Evolutionary conservation across 257 asterid genomes (phyloP).

Genomic region (Petrea volubilis): DNA sequence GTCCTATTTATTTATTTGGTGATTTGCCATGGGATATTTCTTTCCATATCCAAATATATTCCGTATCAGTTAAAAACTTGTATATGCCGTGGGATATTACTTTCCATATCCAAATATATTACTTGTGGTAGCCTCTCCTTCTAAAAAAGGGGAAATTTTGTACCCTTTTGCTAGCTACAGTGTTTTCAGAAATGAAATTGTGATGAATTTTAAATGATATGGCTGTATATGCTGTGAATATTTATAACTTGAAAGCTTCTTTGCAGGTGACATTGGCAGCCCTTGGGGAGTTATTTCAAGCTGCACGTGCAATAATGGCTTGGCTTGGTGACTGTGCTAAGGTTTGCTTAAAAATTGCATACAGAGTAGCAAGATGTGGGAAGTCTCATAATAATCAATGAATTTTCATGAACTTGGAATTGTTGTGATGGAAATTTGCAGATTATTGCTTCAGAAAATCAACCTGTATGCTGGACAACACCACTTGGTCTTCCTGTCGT

Average conservation of each 20-base stretch:
- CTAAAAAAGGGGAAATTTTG: constrained; percentile 1
- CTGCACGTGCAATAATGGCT: constrained; percentile 91
- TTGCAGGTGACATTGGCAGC: constrained; percentile 84
- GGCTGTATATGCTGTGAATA: not conserved
- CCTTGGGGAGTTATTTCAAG: constrained; percentile 87
- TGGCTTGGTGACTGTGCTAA: constrained; percentile 99
- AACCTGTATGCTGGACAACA: constrained; percentile 89
- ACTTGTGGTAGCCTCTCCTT: not conserved
- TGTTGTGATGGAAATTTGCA: constrained; percentile 33
- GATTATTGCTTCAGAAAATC: constrained; percentile 88
- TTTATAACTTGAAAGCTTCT: not conserved
- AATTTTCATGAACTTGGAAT: constrained; percentile 19
- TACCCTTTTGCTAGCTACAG: not conserved
- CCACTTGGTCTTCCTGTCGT: constrained; percentile 99
- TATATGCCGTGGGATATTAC: too few species aligned
- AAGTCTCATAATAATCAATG: not conserved
- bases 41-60: not conserved
- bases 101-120: not conserved
- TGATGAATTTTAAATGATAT: not conserved
- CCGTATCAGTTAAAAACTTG: not conserved
- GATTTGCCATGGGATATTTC: too few species aligned
- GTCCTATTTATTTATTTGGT: not conserved
- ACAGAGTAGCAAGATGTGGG: not conserved
- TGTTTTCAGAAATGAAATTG: constrained; percentile 7
- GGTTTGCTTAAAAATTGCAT: constrained; percentile 46